Conservation (phyloP, 2,329 filamentous ascomycete genomes). For the Aspergillus piperis region DNA sequence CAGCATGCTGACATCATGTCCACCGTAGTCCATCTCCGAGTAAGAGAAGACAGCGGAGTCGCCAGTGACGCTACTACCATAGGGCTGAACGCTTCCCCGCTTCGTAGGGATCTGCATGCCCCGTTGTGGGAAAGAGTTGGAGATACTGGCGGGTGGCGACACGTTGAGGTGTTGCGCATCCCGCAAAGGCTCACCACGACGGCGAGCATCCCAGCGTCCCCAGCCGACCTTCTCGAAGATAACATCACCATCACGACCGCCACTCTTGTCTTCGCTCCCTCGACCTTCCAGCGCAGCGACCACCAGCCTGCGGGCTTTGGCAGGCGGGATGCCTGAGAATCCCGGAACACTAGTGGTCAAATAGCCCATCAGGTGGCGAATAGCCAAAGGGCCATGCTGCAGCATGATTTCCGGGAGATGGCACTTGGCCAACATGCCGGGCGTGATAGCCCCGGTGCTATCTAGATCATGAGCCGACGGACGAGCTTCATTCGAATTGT, state of each 20-base stretch:
- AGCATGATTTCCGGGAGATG: conserved; percentile 89
- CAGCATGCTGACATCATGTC: conserved; percentile 65
- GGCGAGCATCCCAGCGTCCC: conserved; percentile 90
- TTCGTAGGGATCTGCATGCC: conserved; percentile 52
- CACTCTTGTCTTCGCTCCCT: conserved; percentile 55
- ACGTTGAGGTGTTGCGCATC: conserved; percentile 32
- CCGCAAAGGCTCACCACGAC: conserved; percentile 61
- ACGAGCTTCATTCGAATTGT: conserved; percentile 45
- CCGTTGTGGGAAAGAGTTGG: conserved; percentile 46
- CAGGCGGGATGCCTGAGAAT: conserved; percentile 83
- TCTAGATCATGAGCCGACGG: conserved; percentile 61
- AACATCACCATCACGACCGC: conserved; percentile 58
- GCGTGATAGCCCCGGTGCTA: conserved; percentile 78
- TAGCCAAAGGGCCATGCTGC: conserved; percentile 85
- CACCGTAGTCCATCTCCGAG: conserved; percentile 62
- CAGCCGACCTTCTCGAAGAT: conserved; percentile 92
- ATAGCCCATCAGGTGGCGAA: conserved; percentile 93
- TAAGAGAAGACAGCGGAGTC: conserved; percentile 76
- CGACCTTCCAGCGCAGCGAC: conserved; percentile 89
- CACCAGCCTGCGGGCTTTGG: conserved; percentile 86
- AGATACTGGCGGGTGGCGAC: conserved; percentile 56
- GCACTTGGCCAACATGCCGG: conserved; percentile 80
- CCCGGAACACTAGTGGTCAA: conserved; percentile 90
- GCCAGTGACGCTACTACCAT: conserved; percentile 65
- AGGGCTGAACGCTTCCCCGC: conserved; percentile 43